Evolutionary conservation across 1,284 basidiomycete species (phyloP), one percentile per base, ranked within the genome.

Genomic region (Malassezia yamatoensis): DNA sequence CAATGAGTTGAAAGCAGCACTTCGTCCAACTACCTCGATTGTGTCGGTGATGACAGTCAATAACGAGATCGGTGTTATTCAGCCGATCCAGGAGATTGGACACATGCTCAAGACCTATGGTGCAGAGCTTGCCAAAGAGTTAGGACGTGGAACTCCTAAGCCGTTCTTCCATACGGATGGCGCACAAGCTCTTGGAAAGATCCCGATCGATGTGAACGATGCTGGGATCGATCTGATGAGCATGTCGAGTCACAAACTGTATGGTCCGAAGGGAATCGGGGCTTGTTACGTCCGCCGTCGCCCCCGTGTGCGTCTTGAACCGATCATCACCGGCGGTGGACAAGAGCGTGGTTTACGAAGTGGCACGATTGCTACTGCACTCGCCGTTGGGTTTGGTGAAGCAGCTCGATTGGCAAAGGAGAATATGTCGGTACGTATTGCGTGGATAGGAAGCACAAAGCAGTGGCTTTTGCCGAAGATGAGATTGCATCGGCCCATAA

Each of bases 41-140:
- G 84, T 96, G 39, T 94, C 91, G 10, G 86, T 99, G 75, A 99
- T 99, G 94, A 83, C 88, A 3, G 93, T 99, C 61, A 99, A 99
- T 80, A 99, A 99, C 78, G 94, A 99, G 79, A 98, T 91, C 7
- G 94, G 94, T 46, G 91, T 96, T 60, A 94, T 99, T 60, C 94
- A 98, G 75, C 94, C 94, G 1, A 82, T 98, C 61, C 87, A 87
- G 74, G 90, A 96, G 76, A 98, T 99, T 63, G 93, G 91, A 21
- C 81, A 83, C 5, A 81, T 94, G 32, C 76, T 88, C 49, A 80
- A 79, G 67, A 69, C 67, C 33, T 67, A 74, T 49, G 72, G 71
- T 21, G 70, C 83, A 15, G 64, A 85, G 73, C 83, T 87, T 76
- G 82, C 89, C 75, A 83, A 90, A 67, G 60, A 67, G 53, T 50